Conservation (phyloP, 257 asterid genomes). For the Nyctanthes arbortristis region DNA sequence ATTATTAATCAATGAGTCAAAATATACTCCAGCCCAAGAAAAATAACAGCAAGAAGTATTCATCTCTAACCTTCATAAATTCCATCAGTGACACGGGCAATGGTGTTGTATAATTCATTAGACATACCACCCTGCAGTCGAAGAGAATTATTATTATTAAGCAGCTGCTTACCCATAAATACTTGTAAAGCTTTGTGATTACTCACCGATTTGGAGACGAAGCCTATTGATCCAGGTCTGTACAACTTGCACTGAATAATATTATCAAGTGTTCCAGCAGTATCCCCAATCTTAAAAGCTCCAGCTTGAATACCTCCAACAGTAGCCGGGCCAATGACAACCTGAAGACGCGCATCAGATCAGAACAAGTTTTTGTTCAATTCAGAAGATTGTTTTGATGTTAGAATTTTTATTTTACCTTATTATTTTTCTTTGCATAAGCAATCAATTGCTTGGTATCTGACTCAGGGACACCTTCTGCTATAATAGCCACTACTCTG, state of each 20-base stretch:
- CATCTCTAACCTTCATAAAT: slow-evolving; percentile 81
- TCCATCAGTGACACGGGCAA: slow-evolving; percentile 98
- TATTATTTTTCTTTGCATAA: slow-evolving; percentile 93
- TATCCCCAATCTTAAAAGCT: slow-evolving; percentile 97
- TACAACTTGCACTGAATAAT: slow-evolving; percentile 91
- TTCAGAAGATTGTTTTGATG: too few relatives aligned
- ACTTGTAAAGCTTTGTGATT: slow-evolving; percentile 14
- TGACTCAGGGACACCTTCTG: slow-evolving; percentile 98
- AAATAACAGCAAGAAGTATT: slow-evolving; percentile 11
- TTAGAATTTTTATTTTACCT: slow-evolving; percentile 41
- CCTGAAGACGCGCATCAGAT: slow-evolving; percentile 46
- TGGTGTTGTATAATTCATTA: slow-evolving; percentile 85
- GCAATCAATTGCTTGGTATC: slow-evolving; percentile 97
- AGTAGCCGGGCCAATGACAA: slow-evolving; percentile 94
- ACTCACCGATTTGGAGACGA: slow-evolving; percentile 96
- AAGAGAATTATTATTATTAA: slow-evolving; percentile 26
- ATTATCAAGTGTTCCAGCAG: slow-evolving; percentile 98
- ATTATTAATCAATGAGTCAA: slow-evolving; percentile 18
- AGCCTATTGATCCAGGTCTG: slow-evolving; percentile 98
- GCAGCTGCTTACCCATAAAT: not conserved
- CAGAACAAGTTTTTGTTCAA: not conserved
- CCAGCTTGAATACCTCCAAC: slow-evolving; percentile 99
- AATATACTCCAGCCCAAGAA: slow-evolving; percentile 11
- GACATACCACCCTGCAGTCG: slow-evolving; percentile 96
- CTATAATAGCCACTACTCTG: slow-evolving; percentile 93